These are phyloP conservation scores for Isoetes engelmannii DNA, from an alignment of 83 land plant genomes.

Conservation along the genomic window DNA sequence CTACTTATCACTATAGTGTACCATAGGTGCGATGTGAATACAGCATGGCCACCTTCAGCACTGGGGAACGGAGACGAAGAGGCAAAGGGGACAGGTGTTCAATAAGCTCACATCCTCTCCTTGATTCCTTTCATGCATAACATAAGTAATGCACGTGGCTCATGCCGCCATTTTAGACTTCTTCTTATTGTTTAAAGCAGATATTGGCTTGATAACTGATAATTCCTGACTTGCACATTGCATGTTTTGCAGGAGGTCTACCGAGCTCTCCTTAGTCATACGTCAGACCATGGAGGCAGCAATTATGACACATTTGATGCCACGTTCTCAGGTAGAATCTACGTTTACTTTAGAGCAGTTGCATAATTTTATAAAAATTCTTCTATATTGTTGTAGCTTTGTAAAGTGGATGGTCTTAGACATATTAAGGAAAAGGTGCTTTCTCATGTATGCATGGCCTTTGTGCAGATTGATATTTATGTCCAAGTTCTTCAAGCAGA, in stretches of 20 bases:
- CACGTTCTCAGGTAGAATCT: slow-evolving; percentile 65
- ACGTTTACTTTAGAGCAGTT: not conserved
- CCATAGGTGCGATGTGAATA: slow-evolving; percentile 89
- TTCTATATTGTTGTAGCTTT: no score
- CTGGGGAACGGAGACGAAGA: slow-evolving; percentile 72
- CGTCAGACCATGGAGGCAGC: slow-evolving; percentile 96
- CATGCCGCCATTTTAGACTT: not conserved
- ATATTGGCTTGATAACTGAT: no score
- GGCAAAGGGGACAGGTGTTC: slow-evolving; percentile 83
- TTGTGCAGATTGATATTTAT: slow-evolving; percentile 82
- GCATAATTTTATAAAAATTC: not conserved
- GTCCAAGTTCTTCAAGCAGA: slow-evolving; percentile 99
- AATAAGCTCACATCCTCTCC: not conserved
- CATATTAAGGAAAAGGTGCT: not conserved
- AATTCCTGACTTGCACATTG: no score
- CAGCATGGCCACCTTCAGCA: slow-evolving; percentile 96
- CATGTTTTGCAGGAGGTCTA: slow-evolving; percentile 55
- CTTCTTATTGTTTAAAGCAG: not conserved
- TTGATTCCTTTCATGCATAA: not conserved
- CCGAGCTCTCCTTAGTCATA: slow-evolving; percentile 87
- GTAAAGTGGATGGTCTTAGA: no score
- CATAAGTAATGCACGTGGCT: not conserved
- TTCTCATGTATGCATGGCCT: not conserved
- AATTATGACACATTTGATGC: slow-evolving; percentile 80
- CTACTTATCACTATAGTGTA: not conserved